Conservation (phyloP, 2,329 filamentous ascomycete species). For the Stagonosporopsis rhizophila region DNA sequence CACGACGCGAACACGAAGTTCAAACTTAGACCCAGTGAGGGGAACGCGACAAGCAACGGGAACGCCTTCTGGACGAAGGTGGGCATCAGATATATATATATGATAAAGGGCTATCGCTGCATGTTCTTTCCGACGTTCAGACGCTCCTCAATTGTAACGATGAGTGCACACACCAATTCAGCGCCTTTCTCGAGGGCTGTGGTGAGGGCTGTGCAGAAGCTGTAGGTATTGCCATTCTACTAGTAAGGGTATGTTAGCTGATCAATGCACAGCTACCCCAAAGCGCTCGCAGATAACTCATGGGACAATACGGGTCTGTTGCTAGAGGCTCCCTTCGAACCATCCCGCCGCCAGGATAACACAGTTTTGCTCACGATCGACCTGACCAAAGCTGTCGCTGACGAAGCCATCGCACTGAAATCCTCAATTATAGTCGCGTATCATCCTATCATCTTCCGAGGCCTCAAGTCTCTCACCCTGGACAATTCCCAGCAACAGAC, state of each 20-base stretch:
- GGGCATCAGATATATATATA: background rate
- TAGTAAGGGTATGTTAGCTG: background rate
- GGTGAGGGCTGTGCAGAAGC: slow-evolving; percentile 77
- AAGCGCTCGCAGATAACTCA: slow-evolving; percentile 83
- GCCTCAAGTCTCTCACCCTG: slow-evolving; percentile 86
- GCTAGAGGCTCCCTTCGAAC: slow-evolving; percentile 71
- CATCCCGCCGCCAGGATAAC: slow-evolving; percentile 64
- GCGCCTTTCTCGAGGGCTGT: slow-evolving; percentile 73
- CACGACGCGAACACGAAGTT: slow-evolving; percentile 26
- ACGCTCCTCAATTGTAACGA: slow-evolving; percentile 42
- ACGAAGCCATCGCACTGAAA: slow-evolving; percentile 81
- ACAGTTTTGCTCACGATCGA: slow-evolving; percentile 86
- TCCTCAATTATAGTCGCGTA: slow-evolving; percentile 88
- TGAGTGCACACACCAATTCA: slow-evolving; percentile 51
- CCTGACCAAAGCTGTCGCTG: slow-evolving; percentile 84
- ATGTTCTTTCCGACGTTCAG: slow-evolving; percentile 47
- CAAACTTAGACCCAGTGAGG: background rate
- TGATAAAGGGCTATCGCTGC: slow-evolving; percentile 7
- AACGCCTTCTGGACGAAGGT: background rate
- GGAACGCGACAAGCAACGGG: background rate
- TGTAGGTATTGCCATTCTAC: slow-evolving; percentile 62
- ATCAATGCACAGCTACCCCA: slow-evolving; percentile 73
- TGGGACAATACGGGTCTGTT: slow-evolving; percentile 96
- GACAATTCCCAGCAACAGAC: slow-evolving; percentile 86
- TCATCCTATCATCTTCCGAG: slow-evolving; percentile 96